Evolutionary conservation across 352 stramenopile genomes (phyloP), one percentile per base, ranked within the genome.

Genomic region (Phytopythium kandeliae): DNA sequence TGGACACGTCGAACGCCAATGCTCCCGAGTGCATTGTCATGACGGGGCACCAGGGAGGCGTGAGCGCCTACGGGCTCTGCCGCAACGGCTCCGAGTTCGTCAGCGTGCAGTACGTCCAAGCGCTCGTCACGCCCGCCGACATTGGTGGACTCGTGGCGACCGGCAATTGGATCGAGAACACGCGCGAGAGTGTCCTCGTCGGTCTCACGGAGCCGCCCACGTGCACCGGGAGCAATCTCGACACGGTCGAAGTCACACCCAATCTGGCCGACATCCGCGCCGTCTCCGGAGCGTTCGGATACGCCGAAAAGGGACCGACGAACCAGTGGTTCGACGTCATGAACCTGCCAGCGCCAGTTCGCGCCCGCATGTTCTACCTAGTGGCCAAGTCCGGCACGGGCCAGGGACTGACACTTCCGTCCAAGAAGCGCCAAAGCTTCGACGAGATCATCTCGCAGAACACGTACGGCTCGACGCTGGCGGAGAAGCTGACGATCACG

Each of bases 21-120:
- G 51, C 57, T 19, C 58, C 63, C 17, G 64, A 73, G 30, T 73
- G 64, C 24, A 73, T 73, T 25, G 30, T 73, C 22, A 70, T 73
- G 60, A 73, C 65, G 8, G 65, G 65, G 16, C 57, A 73, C 40
- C 65, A 70, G 21, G 65, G 65, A 28, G 50, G 65, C 17, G 57
- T 73, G 16, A 73, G 65, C 37, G 51, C 65, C 4, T 73, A 73
- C 28, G 65, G 60, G 17, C 35, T 73, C 0, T 73, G 65, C 33
- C 65, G 57, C 12, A 73, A 69, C 33, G 57, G 55, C 16, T 61
- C 58, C 22, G 65, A 69, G 41, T 73, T 67, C 36, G 54, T 73
- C 21, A 63, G 57, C 10, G 34, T 73, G 16, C 65, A 73, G 22
- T 73, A 67, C 19, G 43, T 73, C 22, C 54, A 65, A 36, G 52